These are phyloP conservation scores for Mucor lusitanicus DNA, from an alignment of 371 early-diverging fungal genomes.

Conservation along the genomic window DNA sequence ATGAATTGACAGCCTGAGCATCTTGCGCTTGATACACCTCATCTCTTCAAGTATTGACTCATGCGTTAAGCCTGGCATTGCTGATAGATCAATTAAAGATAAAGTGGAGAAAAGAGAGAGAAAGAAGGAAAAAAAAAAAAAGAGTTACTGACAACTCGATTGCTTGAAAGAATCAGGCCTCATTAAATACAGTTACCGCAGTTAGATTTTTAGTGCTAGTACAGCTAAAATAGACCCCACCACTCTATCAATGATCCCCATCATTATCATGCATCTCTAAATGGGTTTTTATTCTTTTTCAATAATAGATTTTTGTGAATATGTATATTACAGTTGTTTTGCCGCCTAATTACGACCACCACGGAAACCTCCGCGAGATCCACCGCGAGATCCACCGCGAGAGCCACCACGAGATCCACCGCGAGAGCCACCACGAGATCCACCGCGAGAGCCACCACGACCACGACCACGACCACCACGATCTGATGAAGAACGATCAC, in stretches of 20 bases:
- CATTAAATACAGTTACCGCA: neutral
- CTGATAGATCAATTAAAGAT: neutral
- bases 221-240: neutral
- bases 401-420: conserved; percentile 36
- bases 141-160: neutral
- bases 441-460: conserved; percentile 34
- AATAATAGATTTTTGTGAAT: neutral
- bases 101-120: neutral
- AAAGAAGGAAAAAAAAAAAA: neutral
- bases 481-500: conserved; percentile 10
- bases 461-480: conserved; percentile 18
- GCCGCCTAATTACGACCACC: conserved; percentile 20
- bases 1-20: neutral
- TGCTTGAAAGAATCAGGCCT: neutral
- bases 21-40: neutral
- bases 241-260: neutral
- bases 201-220: neutral
- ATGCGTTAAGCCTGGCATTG: neutral
- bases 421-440: conserved; percentile 49
- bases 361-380: conserved; percentile 36
- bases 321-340: neutral
- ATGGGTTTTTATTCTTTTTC: neutral
- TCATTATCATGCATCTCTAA: neutral
- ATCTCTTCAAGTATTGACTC: neutral
- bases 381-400: conserved; percentile 42